These are phyloP conservation scores for Pyrenula massariospora DNA, from an alignment of 495 filamentous ascomycete genomes.

Conservation along the genomic window DNA sequence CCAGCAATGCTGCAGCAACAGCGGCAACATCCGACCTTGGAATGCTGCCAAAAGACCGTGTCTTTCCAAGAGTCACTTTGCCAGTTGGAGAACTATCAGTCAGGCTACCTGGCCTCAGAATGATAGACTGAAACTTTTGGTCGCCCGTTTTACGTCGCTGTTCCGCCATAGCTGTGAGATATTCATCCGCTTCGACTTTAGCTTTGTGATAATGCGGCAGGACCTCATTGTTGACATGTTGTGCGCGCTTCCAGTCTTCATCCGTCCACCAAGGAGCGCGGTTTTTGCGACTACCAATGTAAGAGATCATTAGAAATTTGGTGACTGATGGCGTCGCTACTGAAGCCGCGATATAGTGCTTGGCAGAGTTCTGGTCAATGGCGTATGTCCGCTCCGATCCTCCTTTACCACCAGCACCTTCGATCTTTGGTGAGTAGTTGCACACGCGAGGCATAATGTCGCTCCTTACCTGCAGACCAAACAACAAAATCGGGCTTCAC, in stretches of 20 bases:
- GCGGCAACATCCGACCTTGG: slow-evolving; percentile 59
- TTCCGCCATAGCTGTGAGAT: slow-evolving; percentile 45
- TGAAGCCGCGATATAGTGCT: slow-evolving; percentile 56
- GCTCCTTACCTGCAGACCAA: slow-evolving; percentile 57
- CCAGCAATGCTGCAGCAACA: slow-evolving; percentile 53
- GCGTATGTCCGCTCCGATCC: slow-evolving; percentile 46
- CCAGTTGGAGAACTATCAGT: slow-evolving; percentile 45
- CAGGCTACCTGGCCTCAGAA: slow-evolving; percentile 56
- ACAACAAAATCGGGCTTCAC: slow-evolving; percentile 60
- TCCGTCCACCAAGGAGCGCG: slow-evolving; percentile 60
- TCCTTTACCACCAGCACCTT: slow-evolving; percentile 68
- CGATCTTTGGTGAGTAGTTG: not conserved
- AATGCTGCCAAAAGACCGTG: slow-evolving; percentile 39
- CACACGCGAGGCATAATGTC: not conserved
- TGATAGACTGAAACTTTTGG: slow-evolving; percentile 47
- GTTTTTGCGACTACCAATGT: slow-evolving; percentile 44
- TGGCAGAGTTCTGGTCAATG: slow-evolving; percentile 58
- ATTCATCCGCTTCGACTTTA: slow-evolving; percentile 66
- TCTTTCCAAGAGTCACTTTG: slow-evolving; percentile 54
- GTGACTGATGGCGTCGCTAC: slow-evolving; percentile 43
- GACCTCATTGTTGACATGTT: slow-evolving; percentile 37
- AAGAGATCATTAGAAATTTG: slow-evolving; percentile 68
- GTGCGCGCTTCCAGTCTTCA: slow-evolving; percentile 37
- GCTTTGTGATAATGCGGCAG: slow-evolving; percentile 59
- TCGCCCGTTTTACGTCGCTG: slow-evolving; percentile 24